phyloP scores from a whole-genome alignment of 306 rosid species.

The Rosa chinensis region DNA sequence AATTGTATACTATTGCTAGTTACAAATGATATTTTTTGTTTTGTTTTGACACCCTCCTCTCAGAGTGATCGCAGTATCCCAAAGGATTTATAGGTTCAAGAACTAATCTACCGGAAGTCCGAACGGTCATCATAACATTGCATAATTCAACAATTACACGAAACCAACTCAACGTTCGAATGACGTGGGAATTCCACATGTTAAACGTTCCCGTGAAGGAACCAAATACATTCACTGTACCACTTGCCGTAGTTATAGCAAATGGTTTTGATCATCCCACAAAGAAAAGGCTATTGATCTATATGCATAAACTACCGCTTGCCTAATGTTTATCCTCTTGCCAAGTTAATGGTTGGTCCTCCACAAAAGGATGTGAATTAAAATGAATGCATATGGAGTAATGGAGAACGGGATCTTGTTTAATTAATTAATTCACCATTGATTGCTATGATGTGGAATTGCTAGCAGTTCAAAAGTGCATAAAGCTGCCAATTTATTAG shows the following conservation, averaged over 20 bases:
- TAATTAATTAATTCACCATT: not conserved
- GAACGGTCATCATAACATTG: no score
- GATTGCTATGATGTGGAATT: not conserved
- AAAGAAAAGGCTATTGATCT: not conserved
- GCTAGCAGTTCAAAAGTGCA: not conserved
- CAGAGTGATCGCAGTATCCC: no score
- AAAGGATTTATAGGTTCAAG: no score
- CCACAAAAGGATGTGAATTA: not conserved
- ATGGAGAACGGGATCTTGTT: not conserved
- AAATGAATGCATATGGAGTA: not conserved
- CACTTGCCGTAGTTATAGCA: not conserved
- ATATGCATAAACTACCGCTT: not conserved
- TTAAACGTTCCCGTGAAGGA: no score
- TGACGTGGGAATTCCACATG: no score
- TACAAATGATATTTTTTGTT: no score
- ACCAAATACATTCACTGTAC: no score
- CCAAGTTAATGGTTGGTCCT: not conserved
- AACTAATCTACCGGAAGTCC: no score
- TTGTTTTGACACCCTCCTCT: no score
- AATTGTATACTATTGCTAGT: no score
- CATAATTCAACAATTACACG: no score
- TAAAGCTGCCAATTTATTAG: not conserved
- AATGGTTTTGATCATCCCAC: not conserved
- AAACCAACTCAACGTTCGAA: no score
- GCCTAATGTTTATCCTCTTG: not conserved